Percentiles rank a stretch among this genome's conserved stretches.
Evolutionary conservation across 2,329 filamentous ascomycete species (phyloP).

Genomic region (Metarhizium rileyi): DNA sequence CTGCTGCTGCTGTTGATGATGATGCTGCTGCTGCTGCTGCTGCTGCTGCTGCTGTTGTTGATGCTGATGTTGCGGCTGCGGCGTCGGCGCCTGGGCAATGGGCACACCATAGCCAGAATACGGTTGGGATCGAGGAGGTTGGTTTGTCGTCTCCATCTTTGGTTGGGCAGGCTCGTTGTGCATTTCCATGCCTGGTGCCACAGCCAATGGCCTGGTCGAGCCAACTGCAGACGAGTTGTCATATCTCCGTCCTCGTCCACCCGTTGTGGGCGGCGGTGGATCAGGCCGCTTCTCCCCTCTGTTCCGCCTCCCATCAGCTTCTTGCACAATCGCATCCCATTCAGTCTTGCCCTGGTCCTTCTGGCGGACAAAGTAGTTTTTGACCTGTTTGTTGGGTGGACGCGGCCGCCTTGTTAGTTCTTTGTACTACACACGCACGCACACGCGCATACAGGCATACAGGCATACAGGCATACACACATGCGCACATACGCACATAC

Average conservation of each 20-base stretch:
- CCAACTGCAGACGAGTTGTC: slow-evolving; percentile 24
- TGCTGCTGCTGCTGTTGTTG: slow-evolving; percentile 1
- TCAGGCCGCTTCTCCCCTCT: slow-evolving; percentile 50
- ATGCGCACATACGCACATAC: not conserved
- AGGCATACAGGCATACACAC: not conserved
- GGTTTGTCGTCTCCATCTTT: slow-evolving; percentile 33
- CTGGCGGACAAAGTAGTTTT: slow-evolving; percentile 58
- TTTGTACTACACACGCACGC: not conserved
- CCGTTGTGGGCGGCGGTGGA: slow-evolving; percentile 45
- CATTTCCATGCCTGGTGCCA: slow-evolving; percentile 34
- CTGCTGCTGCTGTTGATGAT: slow-evolving; percentile 12
- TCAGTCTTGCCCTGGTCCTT: slow-evolving; percentile 49
- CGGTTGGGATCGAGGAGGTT: slow-evolving; percentile 24
- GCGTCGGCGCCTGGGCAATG: slow-evolving; percentile 32
- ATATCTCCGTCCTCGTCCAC: slow-evolving; percentile 41
- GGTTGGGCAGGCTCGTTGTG: slow-evolving; percentile 33
- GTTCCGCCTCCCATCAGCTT: slow-evolving; percentile 46
- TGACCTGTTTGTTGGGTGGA: slow-evolving; percentile 37
- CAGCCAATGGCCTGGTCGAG: slow-evolving; percentile 33
- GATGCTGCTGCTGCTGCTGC: slow-evolving; percentile 15
- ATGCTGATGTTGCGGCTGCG: slow-evolving; percentile 18
- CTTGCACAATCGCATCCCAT: slow-evolving; percentile 49
- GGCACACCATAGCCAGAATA: slow-evolving; percentile 36
- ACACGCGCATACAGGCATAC: not conserved
- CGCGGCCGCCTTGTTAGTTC: slow-evolving; percentile 7